These are phyloP conservation scores for Rhizopogon vinicolor DNA, from an alignment of 768 basidiomycete species.

Conservation along the genomic window DNA sequence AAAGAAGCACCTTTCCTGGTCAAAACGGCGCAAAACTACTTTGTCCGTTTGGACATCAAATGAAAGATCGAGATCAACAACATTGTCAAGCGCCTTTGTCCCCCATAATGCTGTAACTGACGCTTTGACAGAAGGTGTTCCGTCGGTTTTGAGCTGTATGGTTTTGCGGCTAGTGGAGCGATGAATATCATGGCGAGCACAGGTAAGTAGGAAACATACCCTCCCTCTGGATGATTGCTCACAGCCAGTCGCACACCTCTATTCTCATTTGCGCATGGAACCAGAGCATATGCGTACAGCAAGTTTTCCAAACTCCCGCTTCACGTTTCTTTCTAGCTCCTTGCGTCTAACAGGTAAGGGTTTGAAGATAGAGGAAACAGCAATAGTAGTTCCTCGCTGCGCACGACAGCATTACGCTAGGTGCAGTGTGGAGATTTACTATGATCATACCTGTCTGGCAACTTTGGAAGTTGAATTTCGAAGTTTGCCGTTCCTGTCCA, in stretches of 20 bases:
- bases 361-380: slow-evolving; percentile 65
- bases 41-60: slow-evolving; percentile 71
- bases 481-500: slow-evolving; percentile 63
- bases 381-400: slow-evolving; percentile 85
- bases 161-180: slow-evolving; percentile 47
- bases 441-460: slow-evolving; percentile 66
- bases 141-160: slow-evolving; percentile 70
- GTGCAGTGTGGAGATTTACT: neutral
- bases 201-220: slow-evolving; percentile 42
- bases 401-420: neutral
- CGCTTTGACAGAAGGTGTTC: slow-evolving; percentile 53
- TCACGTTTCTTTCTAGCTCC: slow-evolving; percentile 84
- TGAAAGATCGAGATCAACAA: slow-evolving; percentile 67
- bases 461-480: slow-evolving; percentile 47
- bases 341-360: slow-evolving; percentile 88
- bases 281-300: slow-evolving; percentile 84
- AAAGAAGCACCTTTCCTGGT: slow-evolving; percentile 17
- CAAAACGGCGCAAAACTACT: slow-evolving; percentile 14
- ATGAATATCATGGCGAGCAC: neutral
- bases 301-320: slow-evolving; percentile 87
- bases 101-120: slow-evolving; percentile 83
- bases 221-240: slow-evolving; percentile 61
- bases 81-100: slow-evolving; percentile 66
- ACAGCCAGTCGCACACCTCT: slow-evolving; percentile 70
- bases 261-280: slow-evolving; percentile 59